Percentiles rank a stretch among this genome's conserved stretches.
Evolutionary conservation across 352 stramenopile species (phyloP).

Genomic region (Phytophthora podocarpi): DNA sequence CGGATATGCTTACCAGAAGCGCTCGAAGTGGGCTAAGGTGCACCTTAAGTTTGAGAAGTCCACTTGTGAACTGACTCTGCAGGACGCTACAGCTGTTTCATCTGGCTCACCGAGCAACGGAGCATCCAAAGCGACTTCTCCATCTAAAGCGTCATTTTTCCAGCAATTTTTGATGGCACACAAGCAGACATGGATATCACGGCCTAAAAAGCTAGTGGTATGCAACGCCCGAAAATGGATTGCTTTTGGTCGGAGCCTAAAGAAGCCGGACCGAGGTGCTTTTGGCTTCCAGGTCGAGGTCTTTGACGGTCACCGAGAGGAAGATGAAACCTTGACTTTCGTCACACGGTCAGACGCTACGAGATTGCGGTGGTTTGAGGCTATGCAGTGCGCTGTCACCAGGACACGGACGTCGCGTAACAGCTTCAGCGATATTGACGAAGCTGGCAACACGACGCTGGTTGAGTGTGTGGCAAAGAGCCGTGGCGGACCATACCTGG

Average conservation of each 20-base stretch:
- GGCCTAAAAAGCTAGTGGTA: constrained; percentile 69
- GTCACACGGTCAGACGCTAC: constrained; percentile 64
- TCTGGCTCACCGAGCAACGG: constrained; percentile 8
- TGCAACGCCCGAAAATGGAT: constrained; percentile 83
- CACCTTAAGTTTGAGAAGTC: constrained; percentile 73
- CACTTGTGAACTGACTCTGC: constrained; percentile 54
- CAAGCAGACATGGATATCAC: constrained; percentile 60
- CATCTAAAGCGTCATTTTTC: constrained; percentile 37
- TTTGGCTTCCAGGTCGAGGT: constrained; percentile 85
- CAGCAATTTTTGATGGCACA: constrained; percentile 71
- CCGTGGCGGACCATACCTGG: constrained; percentile 46
- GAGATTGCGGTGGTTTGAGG: constrained; percentile 65
- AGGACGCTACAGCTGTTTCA: constrained; percentile 34
- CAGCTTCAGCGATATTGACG: constrained; percentile 65
- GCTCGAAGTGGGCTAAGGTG: constrained; percentile 76
- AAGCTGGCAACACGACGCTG: constrained; percentile 62
- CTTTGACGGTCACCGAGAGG: constrained; percentile 73
- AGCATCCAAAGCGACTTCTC: constrained; percentile 23
- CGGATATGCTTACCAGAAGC: constrained; percentile 79
- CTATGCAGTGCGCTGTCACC: constrained; percentile 55
- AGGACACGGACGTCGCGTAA: constrained; percentile 49
- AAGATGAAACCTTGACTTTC: constrained; percentile 79
- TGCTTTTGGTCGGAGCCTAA: constrained; percentile 70
- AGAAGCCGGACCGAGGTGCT: constrained; percentile 63
- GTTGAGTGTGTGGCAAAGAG: constrained; percentile 71